Evolutionary conservation across 768 basidiomycete species (phyloP), one percentile per base, ranked within the genome.

Genomic region (Termitomyces sp.): DNA sequence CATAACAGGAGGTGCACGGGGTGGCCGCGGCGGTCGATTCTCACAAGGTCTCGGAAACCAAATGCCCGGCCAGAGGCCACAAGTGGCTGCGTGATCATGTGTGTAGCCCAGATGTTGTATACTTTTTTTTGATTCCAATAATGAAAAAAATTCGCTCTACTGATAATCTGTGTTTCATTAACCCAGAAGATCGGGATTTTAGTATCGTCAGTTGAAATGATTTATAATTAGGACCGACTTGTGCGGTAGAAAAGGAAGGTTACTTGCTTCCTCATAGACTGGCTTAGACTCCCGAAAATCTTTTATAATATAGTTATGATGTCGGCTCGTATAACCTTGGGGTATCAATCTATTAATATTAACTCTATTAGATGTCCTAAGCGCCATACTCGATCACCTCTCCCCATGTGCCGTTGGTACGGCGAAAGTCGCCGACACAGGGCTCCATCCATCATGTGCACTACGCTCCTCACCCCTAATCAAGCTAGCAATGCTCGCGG

Each of bases 381-480:
- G 26, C n/a, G n/a, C 38, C 14, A 40, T 40, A n/a, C 3, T 51
- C 11, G 19, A 41, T 51, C 26, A 51, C 26, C 50, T 51, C 26
- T 51, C 50, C n/a, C 26, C 50, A 17, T 52, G 59, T 9, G 47
- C 19, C 19, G 52, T 38, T 31, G 61, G 55, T 15, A 57, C 47
- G 49, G 49, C 56, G 40, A 64, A 62, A 17, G 45, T 76, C 11
- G 66, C 77, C 63, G 62, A 63, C 54, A 89, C 84, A 6, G 87
- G 85, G 69, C 88, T 90, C 90, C 89, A 91, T 1, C 87, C 89
- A 62, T 90, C 91, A 64, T 86, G 87, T n/a, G 82, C 83, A 30
- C 76, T 72, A 49, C 88, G 71, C 63, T 92, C 88, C 40, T 90
- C 87, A 5, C 85, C 81, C 9, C 89, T 77, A 54, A 92, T 90